A percentile compares a stretch with the other conserved stretches of the same genome.
phyloP scores from a whole-genome alignment of 345 rosid species.

The Cardamine chenopodiifolia region DNA sequence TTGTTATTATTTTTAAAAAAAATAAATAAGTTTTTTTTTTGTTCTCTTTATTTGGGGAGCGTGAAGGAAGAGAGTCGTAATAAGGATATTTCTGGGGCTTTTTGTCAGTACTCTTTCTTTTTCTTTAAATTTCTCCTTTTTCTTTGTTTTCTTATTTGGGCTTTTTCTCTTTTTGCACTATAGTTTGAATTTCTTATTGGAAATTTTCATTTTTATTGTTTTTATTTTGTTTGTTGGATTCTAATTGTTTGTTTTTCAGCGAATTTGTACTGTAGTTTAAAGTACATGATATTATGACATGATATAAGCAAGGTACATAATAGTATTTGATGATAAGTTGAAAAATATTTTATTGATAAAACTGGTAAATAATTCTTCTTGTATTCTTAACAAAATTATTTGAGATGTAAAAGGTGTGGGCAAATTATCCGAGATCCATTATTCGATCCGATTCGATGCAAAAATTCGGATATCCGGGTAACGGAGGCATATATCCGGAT shows the following conservation, averaged over 20 bases:
- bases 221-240: conserved; percentile 5
- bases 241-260: conserved; percentile 5
- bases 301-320: conserved; percentile 9
- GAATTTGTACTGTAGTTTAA: conserved; percentile 13
- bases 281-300: conserved; percentile 22
- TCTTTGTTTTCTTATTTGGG: conserved; percentile 34
- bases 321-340: conserved; percentile 17
- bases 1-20: not conserved
- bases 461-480: too few species aligned
- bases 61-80: conserved; percentile 39
- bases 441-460: too few species aligned
- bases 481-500: too few species aligned
- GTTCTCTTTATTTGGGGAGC: conserved; percentile 42
- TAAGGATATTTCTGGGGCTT: conserved; percentile 45
- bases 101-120: conserved; percentile 42
- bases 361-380: not conserved
- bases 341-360: conserved; percentile 8
- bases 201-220: not conserved
- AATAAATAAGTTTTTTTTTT: conserved; percentile 1
- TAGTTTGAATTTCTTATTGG: conserved; percentile 18
- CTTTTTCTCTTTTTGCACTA: conserved; percentile 45
- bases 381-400: conserved; percentile 15
- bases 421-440: too few species aligned
- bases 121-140: conserved; percentile 21
- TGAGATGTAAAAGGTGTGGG: too few species aligned